A percentile compares a stretch with the other conserved stretches of the same genome.
These are phyloP conservation scores for Pseudogymnoascus sp. DNA, from an alignment of 2,329 filamentous ascomycete species.

Conservation along the genomic window DNA sequence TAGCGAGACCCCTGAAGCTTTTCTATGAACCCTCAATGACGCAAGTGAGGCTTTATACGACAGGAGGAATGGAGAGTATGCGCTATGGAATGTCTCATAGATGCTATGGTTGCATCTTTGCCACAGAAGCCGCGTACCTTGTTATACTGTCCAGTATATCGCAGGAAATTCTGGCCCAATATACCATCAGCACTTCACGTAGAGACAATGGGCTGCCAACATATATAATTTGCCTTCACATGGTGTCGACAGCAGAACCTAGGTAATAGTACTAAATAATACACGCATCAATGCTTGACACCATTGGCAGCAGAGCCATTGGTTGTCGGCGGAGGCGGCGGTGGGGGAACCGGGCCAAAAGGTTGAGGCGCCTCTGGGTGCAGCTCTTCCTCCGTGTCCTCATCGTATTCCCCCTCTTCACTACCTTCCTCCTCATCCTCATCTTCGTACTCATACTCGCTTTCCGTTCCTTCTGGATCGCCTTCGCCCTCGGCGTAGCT, in stretches of 20 bases:
- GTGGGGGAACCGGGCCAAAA: constrained; percentile 27
- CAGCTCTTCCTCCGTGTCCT: constrained; percentile 33
- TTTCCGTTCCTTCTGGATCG: constrained; percentile 47
- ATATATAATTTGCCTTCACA: constrained; percentile 7
- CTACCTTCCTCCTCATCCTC: constrained; percentile 46
- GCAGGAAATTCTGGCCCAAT: neutral
- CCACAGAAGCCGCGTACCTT: neutral
- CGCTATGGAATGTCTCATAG: neutral
- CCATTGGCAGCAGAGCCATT: constrained; percentile 23
- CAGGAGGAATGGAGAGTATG: neutral
- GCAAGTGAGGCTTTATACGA: constrained; percentile 1
- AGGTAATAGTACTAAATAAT: constrained; percentile 8
- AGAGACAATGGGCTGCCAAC: neutral
- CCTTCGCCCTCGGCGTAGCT: constrained; percentile 47
- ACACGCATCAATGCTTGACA: constrained; percentile 19
- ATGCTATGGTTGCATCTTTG: neutral
- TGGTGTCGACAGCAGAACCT: neutral
- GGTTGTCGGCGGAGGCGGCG: constrained; percentile 17
- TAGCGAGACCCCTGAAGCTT: neutral
- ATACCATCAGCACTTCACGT: neutral
- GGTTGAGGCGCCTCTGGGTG: constrained; percentile 24
- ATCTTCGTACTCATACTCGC: constrained; percentile 56
- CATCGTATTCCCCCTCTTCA: constrained; percentile 35
- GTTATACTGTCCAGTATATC: neutral
- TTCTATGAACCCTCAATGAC: constrained; percentile 6